Percentiles rank a stretch among this genome's conserved stretches.
These are phyloP conservation scores for Incumbomyces lentus DNA, from an alignment of 2,329 filamentous ascomycete species.

Conservation along the genomic window DNA sequence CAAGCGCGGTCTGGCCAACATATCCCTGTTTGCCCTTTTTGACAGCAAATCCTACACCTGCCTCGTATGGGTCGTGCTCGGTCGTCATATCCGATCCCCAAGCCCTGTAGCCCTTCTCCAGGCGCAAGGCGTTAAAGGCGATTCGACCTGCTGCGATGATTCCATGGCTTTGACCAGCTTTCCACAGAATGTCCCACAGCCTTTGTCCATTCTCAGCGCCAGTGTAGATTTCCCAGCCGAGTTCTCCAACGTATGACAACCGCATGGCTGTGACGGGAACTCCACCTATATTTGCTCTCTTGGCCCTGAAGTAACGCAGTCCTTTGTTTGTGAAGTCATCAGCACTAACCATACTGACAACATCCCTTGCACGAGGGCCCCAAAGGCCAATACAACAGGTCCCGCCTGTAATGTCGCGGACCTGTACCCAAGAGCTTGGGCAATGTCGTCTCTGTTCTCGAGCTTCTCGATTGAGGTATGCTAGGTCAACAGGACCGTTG, in stretches of 20 bases:
- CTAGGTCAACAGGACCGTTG: slow-evolving; percentile 45
- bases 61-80: slow-evolving; percentile 52
- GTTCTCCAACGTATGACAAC: slow-evolving; percentile 51
- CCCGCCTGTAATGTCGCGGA: slow-evolving; percentile 49
- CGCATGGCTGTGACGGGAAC: slow-evolving; percentile 48
- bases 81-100: slow-evolving; percentile 51
- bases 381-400: slow-evolving; percentile 54
- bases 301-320: slow-evolving; percentile 42
- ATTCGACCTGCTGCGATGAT: slow-evolving; percentile 48
- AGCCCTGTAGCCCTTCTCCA: slow-evolving; percentile 50
- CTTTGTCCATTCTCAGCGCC: slow-evolving; percentile 48
- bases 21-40: slow-evolving; percentile 32
- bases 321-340: slow-evolving; percentile 22
- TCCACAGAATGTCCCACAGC: slow-evolving; percentile 50
- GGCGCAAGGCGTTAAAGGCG: slow-evolving; percentile 48
- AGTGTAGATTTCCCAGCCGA: slow-evolving; percentile 53
- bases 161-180: slow-evolving; percentile 45
- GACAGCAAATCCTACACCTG: slow-evolving; percentile 44
- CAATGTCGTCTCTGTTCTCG: slow-evolving; percentile 34
- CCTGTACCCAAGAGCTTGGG: slow-evolving; percentile 37
- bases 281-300: slow-evolving; percentile 40
- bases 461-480: slow-evolving; percentile 46
- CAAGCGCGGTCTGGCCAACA: slow-evolving; percentile 43
- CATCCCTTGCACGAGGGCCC: slow-evolving; percentile 46
- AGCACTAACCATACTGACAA: slow-evolving; percentile 33